Conservation (phyloP, 441 rosid species). For the Gossypium aridum region DNA sequence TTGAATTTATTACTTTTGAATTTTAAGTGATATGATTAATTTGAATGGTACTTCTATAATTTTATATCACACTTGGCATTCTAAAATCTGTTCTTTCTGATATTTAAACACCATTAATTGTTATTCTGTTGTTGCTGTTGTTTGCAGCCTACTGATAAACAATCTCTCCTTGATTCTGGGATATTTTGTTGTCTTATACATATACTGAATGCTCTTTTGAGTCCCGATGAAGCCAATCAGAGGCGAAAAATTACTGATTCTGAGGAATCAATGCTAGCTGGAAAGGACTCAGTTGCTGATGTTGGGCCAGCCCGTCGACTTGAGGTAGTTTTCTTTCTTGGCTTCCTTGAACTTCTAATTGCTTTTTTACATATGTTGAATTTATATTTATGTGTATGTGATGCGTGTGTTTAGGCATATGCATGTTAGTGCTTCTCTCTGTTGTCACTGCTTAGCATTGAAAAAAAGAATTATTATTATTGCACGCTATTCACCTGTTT, state of each 20-base stretch:
- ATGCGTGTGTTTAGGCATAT: background rate
- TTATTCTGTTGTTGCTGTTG: background rate
- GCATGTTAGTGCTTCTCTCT: background rate
- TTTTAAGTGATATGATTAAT: background rate
- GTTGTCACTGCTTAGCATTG: background rate
- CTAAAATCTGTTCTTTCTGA: conserved; percentile 7
- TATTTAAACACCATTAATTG: conserved; percentile 5
- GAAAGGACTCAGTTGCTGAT: conserved; percentile 35
- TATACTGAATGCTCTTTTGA: conserved; percentile 63
- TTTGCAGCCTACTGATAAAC: conserved; percentile 91
- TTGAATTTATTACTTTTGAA: background rate
- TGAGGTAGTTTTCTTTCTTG: conserved; percentile 52
- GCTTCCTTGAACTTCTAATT: background rate
- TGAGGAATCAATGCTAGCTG: conserved; percentile 34
- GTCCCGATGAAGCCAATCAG: conserved; percentile 41
- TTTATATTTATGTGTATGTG: background rate
- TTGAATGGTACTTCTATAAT: background rate
- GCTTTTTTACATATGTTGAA: background rate
- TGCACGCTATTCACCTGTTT: background rate
- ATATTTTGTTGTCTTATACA: conserved; percentile 94
- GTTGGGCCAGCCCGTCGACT: conserved; percentile 52
- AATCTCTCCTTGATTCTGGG: conserved; percentile 97
- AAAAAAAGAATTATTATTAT: background rate
- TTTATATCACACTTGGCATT: background rate
- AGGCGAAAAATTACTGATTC: conserved; percentile 23